Percentiles rank a stretch among this genome's conserved stretches.
These are phyloP conservation scores for Penicillium expansum DNA, from an alignment of 2,329 filamentous ascomycete species.

Conservation along the genomic window DNA sequence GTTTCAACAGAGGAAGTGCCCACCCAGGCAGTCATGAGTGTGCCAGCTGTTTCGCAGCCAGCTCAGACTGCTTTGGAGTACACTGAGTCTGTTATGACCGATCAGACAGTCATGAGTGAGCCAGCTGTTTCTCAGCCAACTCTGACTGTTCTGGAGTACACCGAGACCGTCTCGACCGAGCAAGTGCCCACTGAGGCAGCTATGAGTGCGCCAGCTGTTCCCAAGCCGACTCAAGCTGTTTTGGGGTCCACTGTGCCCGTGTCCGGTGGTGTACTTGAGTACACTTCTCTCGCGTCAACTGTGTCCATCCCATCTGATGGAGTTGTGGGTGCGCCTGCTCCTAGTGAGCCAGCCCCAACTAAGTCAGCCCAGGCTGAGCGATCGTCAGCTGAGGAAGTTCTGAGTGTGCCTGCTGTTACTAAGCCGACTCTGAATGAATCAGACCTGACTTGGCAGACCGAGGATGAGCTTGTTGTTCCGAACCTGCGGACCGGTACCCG, in stretches of 20 bases:
- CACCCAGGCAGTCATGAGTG: not conserved
- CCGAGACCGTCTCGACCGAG: not conserved
- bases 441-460: not conserved
- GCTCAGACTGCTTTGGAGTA: not conserved
- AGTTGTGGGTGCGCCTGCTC: not conserved
- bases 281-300: not conserved
- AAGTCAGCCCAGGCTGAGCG: not conserved
- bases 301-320: not conserved
- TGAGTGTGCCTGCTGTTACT: not conserved
- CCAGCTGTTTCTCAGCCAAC: not conserved
- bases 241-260: not conserved
- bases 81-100: not conserved
- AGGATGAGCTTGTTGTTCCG: not conserved
- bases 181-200: not conserved
- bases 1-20: not conserved
- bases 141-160: not conserved
- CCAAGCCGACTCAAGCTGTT: not conserved
- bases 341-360: not conserved
- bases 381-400: not conserved
- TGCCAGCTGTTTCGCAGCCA: not conserved
- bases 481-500: not conserved
- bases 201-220: not conserved
- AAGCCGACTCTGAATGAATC: not conserved
- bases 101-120: not conserved
- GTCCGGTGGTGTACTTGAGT: not conserved